Evolutionary conservation across 2,329 filamentous ascomycete genomes (phyloP).

Genomic region (Aureobasidium mangrovei): DNA sequence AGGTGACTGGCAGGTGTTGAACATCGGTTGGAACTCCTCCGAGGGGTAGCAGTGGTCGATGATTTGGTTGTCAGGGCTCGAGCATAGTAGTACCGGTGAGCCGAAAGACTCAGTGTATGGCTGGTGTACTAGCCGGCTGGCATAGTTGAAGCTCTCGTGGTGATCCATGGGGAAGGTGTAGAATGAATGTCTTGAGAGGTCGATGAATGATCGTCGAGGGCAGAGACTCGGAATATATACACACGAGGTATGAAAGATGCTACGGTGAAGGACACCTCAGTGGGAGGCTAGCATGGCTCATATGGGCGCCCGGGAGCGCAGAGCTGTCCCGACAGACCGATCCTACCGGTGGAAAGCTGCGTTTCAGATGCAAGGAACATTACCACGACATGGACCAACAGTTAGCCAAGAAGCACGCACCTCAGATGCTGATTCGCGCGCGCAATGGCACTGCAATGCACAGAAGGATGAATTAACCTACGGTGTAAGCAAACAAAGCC

Average conservation of each 20-base stretch:
- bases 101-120: constrained; percentile 4
- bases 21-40: constrained; percentile 6
- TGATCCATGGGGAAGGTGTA: background rate
- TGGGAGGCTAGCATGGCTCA: constrained; percentile 10
- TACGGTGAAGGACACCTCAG: constrained; percentile 6
- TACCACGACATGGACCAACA: constrained; percentile 6
- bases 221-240: constrained; percentile 9
- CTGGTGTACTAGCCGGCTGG: constrained; percentile 2
- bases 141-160: constrained; percentile 1
- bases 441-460: constrained; percentile 3
- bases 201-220: constrained; percentile 9
- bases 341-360: constrained; percentile 9
- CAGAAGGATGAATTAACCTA: constrained; percentile 3
- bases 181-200: background rate
- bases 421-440: constrained; percentile 6
- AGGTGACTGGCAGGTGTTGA: constrained; percentile 11
- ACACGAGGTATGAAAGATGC: constrained; percentile 4
- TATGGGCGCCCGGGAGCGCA: constrained; percentile 4
- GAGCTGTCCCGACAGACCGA: constrained; percentile 6
- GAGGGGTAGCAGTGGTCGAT: constrained; percentile 7
- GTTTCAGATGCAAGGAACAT: constrained; percentile 13
- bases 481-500: constrained; percentile 8
- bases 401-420: constrained; percentile 1
- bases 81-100: constrained; percentile 8
- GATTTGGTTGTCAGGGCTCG: constrained; percentile 11